phyloP scores from a whole-genome alignment of 1,284 basidiomycete genomes.

The Sporisorium reilianum region DNA sequence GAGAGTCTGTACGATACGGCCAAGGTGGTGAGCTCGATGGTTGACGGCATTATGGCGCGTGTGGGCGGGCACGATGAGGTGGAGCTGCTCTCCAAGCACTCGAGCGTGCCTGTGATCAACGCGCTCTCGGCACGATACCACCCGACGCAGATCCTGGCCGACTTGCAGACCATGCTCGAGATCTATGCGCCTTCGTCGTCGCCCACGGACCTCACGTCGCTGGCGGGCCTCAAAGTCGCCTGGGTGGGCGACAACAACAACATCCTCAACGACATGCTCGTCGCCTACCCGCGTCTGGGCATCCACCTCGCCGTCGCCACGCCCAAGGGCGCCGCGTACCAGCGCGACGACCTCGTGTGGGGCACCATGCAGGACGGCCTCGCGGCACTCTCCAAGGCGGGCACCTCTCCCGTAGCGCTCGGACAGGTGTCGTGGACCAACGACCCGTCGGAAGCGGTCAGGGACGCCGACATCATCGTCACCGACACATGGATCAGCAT shows the following conservation, averaged over 20 bases:
- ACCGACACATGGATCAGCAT: slow-evolving; percentile 85
- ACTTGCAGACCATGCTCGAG: slow-evolving; percentile 90
- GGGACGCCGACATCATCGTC: slow-evolving; percentile 90
- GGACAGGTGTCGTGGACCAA: slow-evolving; percentile 78
- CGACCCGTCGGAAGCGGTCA: slow-evolving; percentile 86
- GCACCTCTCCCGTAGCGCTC: slow-evolving; percentile 64
- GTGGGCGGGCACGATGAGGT: slow-evolving; percentile 92
- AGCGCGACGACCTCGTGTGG: slow-evolving; percentile 82
- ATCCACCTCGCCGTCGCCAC: slow-evolving; percentile 87
- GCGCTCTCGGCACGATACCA: slow-evolving; percentile 96
- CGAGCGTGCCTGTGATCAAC: slow-evolving; percentile 92
- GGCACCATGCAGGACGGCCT: slow-evolving; percentile 63
- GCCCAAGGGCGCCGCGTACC: slow-evolving; percentile 77
- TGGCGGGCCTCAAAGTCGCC: slow-evolving; percentile 72
- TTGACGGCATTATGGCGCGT: slow-evolving; percentile 95
- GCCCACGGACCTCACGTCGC: slow-evolving; percentile 68
- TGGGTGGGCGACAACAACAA: slow-evolving; percentile 97
- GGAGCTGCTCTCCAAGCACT: slow-evolving; percentile 87
- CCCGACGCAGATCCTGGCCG: slow-evolving; percentile 94
- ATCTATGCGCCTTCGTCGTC: slow-evolving; percentile 72
- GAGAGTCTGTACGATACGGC: slow-evolving; percentile 87
- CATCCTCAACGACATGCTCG: slow-evolving; percentile 96
- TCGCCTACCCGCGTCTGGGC: slow-evolving; percentile 90
- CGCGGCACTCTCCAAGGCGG: slow-evolving; percentile 64
- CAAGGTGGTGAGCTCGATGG: slow-evolving; percentile 87